phyloP scores from a whole-genome alignment of 495 filamentous ascomycete species.

The Apiosordaria backusii region DNA sequence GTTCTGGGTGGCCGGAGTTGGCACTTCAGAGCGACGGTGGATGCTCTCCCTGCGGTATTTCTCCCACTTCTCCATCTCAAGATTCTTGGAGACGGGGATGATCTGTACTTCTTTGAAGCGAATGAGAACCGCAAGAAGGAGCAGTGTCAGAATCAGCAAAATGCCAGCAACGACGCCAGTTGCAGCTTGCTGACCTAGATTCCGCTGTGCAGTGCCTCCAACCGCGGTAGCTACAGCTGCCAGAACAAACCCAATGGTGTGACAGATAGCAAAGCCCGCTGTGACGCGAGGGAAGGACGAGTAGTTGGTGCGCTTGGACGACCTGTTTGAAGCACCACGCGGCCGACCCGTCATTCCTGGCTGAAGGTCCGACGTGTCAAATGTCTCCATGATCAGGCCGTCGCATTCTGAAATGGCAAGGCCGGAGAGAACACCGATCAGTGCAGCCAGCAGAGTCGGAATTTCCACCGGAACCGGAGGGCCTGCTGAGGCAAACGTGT shows the following conservation, averaged over 20 bases:
- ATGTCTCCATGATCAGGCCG: conserved; percentile 76
- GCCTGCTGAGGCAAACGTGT: conserved; percentile 61
- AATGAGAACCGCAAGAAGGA: conserved; percentile 55
- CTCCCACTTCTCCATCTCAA: conserved; percentile 51
- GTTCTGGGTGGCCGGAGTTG: conserved; percentile 24
- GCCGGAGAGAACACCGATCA: conserved; percentile 64
- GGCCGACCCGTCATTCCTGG: conserved; percentile 57
- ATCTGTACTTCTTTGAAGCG: conserved; percentile 64
- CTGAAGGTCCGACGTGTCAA: conserved; percentile 68
- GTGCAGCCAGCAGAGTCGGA: conserved; percentile 62
- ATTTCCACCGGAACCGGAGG: conserved; percentile 54
- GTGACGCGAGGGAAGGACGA: conserved; percentile 65
- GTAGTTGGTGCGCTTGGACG: conserved; percentile 60
- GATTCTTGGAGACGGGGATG: conserved; percentile 53
- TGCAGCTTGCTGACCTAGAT: conserved; percentile 59
- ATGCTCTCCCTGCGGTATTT: conserved; percentile 41
- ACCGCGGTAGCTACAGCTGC: conserved; percentile 62
- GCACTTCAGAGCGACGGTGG: conserved; percentile 35
- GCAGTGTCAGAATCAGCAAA: conserved; percentile 57
- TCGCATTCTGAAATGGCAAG: conserved; percentile 73
- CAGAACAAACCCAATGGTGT: conserved; percentile 60
- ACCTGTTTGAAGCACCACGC: conserved; percentile 42
- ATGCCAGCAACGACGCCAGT: conserved; percentile 62
- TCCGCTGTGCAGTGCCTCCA: conserved; percentile 58
- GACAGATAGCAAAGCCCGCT: conserved; percentile 67